phyloP scores from a whole-genome alignment of 257 asterid species.

The Anisodus acutangulus region DNA sequence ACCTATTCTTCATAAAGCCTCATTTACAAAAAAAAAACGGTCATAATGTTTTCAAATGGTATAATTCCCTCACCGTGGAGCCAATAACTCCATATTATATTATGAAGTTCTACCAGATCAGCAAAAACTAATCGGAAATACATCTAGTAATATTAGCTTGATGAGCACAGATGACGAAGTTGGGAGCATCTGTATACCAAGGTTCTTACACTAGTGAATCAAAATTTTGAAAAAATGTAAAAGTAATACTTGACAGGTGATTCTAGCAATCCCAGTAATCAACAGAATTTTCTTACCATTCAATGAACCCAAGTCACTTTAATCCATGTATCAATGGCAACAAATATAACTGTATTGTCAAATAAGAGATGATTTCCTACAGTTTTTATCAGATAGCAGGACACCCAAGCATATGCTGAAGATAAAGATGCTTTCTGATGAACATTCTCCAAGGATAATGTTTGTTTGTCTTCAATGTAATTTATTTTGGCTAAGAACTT shows the following conservation, averaged over 20 bases:
- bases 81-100: constrained; percentile 1
- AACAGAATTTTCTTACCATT: background rate
- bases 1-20: constrained; percentile 1
- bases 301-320: background rate
- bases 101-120: background rate
- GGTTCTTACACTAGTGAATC: background rate
- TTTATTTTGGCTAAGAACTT: background rate
- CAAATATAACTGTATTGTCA: background rate
- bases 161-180: background rate
- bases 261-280: background rate
- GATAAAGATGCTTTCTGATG: constrained; percentile 10
- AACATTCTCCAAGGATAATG: background rate
- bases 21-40: no score
- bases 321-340: background rate
- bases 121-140: background rate
- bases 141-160: background rate
- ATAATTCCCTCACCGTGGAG: background rate
- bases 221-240: constrained; percentile 1
- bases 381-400: constrained; percentile 20
- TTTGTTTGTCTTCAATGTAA: constrained; percentile 13
- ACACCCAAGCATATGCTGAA: constrained; percentile 6
- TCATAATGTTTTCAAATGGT: constrained; percentile 2
- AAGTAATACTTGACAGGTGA: background rate
- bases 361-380: background rate
- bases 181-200: background rate